Base-by-base conservation (phyloP, 768 basidiomycete genomes). In the Kwoniella europaea region DNA sequence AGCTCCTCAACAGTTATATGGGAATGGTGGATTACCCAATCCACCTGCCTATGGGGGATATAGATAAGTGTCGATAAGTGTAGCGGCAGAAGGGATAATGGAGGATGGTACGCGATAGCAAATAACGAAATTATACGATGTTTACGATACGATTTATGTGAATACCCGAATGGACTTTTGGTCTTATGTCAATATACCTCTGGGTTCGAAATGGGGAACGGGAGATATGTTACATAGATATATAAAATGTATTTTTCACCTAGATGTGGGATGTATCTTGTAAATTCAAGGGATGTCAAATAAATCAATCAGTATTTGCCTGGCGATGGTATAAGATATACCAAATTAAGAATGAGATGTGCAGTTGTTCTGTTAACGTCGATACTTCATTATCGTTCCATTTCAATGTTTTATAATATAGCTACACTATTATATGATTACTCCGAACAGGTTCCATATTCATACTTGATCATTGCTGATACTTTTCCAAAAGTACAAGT, bases 11-110 rank as follows among this genome's bases (percentile, higher is more conserved):
- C 56, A 64, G 20, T 44, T 60, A 44, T 73, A 76, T 46, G 66
- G 59, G 6, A 68, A 68, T 50, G 71, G 73, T 18, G 76, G 76
- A 27, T 57, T 74, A 41, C 76, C 76, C 5, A 65, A 64, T 24
- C 76, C 76, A 20, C 76, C 73, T 20, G 18, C 65, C 12, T 77
- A 77, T 62, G 73, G 71, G 22, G 73, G 74, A n/a, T 76, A 76
- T 27, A 65, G 71, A 62, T 75, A 53, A 27, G 18, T 20, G 35
- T 29, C 5, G 5, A 29, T 29, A 29, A 6, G 29, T 29, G 3
- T 4, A 4, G 5, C 4, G 13, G 44, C 13, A 18, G 44, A 46
- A 46, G 55, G 44, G 44, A 46, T 12, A 12, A 18, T 35, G 35
- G 35, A 35, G 35, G 5, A 35, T 35, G 35, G 5, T 35, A 35